Base-by-base conservation (phyloP, 768 basidiomycete genomes). In the Mycena alexandri region DNA sequence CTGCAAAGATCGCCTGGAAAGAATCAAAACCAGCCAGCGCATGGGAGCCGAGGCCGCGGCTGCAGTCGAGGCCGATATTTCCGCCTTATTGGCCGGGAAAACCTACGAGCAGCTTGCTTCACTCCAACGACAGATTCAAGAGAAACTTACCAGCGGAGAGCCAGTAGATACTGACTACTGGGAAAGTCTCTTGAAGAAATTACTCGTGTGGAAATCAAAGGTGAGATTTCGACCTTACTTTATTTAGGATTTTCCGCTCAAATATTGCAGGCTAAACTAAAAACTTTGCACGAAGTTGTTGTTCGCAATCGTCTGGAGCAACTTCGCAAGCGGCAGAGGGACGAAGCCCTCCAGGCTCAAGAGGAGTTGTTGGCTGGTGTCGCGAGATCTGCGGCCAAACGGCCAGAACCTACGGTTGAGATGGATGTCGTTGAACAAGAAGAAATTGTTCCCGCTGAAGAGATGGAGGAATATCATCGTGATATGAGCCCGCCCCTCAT, bases 151-250 rank as follows among this genome's bases (percentile, higher is more conserved):
- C 0, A 94, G 95, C 69, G 94, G 96, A 38, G 96, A 98, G 79
- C 96, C 96, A 2, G 87, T 99, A 41, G 98, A 99, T 79, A 93
- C 90, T 13, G 98, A 99, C 78, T 99, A 99, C 76, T 99, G 98
- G 98, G 98, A 99, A 79, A 86, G 89, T 52, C 80, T 99, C 10
- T 79, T 99, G 63, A 93, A 95, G 79, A 98, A 93, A 77, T 79
- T 99, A 38, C 83, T 98, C 24, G 97, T 99, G 4, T 98, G 94
- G 91, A 99, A 99, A 81, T 93, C 98, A 22, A 98, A 98, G 84
- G 96, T 95, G 72, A 54, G 56, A 61, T 1, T 50, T 60, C 62
- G 51, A 17, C 24, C 19, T 13, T n/a, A 53, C 10, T 19, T 44
- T 29, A 21, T 25, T 34, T 17, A 43, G 46, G 17, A 34, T 46